phyloP scores from a whole-genome alignment of 495 filamentous ascomycete genomes.

The Saxophila tyrrhenica region DNA sequence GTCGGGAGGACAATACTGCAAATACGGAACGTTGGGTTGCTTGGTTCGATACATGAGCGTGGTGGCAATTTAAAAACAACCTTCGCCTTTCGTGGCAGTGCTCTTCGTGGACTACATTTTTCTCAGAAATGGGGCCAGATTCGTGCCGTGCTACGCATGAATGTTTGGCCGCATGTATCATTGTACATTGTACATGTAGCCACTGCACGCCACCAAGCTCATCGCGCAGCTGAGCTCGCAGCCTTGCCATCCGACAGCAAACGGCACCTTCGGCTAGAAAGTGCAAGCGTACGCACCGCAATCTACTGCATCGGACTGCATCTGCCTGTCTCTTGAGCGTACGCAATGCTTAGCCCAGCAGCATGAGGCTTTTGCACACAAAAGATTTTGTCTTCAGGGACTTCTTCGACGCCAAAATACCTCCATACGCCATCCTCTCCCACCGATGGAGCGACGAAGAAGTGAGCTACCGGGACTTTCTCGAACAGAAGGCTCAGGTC shows the following conservation, averaged over 20 bases:
- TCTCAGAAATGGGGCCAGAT: not conserved
- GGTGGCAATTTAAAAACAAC: too few relatives aligned
- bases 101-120: not conserved
- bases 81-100: too few relatives aligned
- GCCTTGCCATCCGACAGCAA: not conserved
- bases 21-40: too few relatives aligned
- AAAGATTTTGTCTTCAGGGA: constrained; percentile 3
- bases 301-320: too few relatives aligned
- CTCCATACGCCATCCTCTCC: constrained; percentile 15
- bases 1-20: too few relatives aligned
- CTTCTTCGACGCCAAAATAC: constrained; percentile 2
- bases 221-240: not conserved
- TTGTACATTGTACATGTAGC: not conserved
- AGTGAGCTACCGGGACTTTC: constrained; percentile 8
- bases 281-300: not conserved
- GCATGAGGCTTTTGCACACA: not conserved
- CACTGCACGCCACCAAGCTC: not conserved
- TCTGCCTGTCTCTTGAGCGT: too few relatives aligned
- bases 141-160: not conserved
- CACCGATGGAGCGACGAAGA: constrained; percentile 16
- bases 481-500: not conserved
- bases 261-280: not conserved
- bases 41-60: too few relatives aligned
- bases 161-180: not conserved
- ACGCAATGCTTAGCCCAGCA: too few relatives aligned